Evolutionary conservation across 2,329 filamentous ascomycete genomes (phyloP), one percentile per base, ranked within the genome.

Genomic region (Hymenoscyphus albidus): DNA sequence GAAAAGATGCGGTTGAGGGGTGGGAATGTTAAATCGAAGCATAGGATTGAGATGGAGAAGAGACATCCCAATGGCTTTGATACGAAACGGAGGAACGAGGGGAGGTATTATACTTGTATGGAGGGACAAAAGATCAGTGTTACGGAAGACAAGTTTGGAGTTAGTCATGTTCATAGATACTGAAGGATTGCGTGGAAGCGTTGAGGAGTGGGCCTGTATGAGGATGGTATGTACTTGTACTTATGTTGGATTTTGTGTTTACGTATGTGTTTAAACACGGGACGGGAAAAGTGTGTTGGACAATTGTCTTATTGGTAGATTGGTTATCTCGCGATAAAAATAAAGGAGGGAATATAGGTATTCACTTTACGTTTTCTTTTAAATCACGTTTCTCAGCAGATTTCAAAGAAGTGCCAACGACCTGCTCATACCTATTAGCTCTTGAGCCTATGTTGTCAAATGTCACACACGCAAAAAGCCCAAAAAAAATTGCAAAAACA

Each of bases 1-100:
- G 84, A 88, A 76, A 87, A 87, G 76, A 67, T 82, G 68, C 75
- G 84, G 16, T 74, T 87, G 62, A 78, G 78, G 70, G 77, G 83
- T 61, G 75, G 76, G 0, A 85, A 83, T 73, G 76, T 80, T 56
- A 86, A 86, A 76, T 78, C 74, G 18, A 78, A 81, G 70, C 79
- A 80, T 70, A 75, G 84, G 13, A 59, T 77, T 66, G 80, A 82
- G 64, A 85, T 86, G 82, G 83, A 87, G 72, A 63, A 69, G 31
- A 39, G 38, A 42, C 61, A 68, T 62, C 56, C 51, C 13, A 39
- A 31, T 18, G 65, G 66, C n/a, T 55, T 65, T 59, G 57, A 67
- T 32, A 62, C 61, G 7, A 42, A 58, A 2, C 51, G 54, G 38
- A 18, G 38, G 35, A 39, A 22, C 12, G 61, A 62, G n/a, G 38